Percentiles rank a stretch among this genome's conserved stretches.
These are phyloP conservation scores for Hemerocallis citrina DNA, from an alignment of 106 monocot genomes.

Conservation along the genomic window DNA sequence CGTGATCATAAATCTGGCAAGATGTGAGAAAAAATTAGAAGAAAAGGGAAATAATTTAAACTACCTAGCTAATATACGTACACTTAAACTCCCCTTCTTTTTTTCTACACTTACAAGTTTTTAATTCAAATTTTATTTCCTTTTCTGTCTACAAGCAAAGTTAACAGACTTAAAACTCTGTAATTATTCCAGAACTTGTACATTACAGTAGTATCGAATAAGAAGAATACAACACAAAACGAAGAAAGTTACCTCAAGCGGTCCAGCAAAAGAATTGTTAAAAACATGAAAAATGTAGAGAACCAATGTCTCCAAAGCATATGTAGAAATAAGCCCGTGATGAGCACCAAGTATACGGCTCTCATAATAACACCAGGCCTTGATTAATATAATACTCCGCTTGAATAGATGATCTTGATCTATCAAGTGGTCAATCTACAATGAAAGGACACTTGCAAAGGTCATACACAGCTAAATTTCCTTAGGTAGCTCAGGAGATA, in stretches of 20 bases:
- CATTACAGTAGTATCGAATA: background rate
- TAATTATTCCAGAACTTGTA: no score
- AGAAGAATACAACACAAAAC: background rate
- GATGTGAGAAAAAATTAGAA: no score
- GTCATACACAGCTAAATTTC: no score
- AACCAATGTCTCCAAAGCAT: constrained; percentile 87
- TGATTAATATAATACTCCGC: constrained; percentile 85
- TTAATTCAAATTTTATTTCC: no score
- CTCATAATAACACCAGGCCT: constrained; percentile 89
- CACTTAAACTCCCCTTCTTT: no score
- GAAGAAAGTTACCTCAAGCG: constrained; percentile 65
- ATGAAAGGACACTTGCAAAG: background rate
- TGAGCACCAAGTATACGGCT: constrained; percentile 87
- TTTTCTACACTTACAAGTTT: no score
- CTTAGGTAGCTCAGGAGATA: no score
- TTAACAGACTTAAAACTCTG: no score
- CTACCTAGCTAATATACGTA: no score
- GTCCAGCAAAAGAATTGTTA: constrained; percentile 76
- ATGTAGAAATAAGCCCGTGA: constrained; percentile 93
- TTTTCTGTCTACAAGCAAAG: no score
- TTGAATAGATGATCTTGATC: constrained; percentile 72
- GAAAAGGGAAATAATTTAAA: no score
- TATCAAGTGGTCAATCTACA: constrained; percentile 70
- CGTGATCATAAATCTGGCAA: no score
- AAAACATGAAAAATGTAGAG: constrained; percentile 93